These are phyloP conservation scores for Exophiala viscosa DNA, from an alignment of 2,329 filamentous ascomycete species.

Conservation along the genomic window DNA sequence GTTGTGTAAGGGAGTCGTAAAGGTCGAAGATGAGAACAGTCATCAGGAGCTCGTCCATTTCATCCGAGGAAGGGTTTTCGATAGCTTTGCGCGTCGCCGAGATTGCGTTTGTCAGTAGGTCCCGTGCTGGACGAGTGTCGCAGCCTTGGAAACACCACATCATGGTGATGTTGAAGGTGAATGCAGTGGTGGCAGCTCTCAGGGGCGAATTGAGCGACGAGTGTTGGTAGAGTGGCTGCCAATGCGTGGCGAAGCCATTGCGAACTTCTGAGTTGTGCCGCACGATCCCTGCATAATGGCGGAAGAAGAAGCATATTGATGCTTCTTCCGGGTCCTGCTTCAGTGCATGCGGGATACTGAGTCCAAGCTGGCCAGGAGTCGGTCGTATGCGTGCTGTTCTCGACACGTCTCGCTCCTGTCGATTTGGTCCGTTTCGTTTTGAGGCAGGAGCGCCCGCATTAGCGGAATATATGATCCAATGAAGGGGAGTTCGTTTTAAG, in stretches of 20 bases:
- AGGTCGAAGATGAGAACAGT: slow-evolving; percentile 28
- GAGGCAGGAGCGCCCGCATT: neutral
- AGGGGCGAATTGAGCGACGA: slow-evolving; percentile 21
- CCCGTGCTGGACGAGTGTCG: slow-evolving; percentile 18
- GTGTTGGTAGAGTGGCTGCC: slow-evolving; percentile 24
- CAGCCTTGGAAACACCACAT: slow-evolving; percentile 25
- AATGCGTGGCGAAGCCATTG: slow-evolving; percentile 21
- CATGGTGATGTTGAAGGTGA: slow-evolving; percentile 28
- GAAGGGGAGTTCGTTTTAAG: slow-evolving; percentile 5
- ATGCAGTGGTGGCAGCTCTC: slow-evolving; percentile 24
- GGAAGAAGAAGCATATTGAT: slow-evolving; percentile 28
- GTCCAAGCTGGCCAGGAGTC: neutral
- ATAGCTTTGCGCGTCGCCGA: slow-evolving; percentile 22
- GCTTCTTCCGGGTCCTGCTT: slow-evolving; percentile 19
- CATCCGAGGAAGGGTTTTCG: slow-evolving; percentile 14
- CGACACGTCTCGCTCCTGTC: neutral
- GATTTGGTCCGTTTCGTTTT: neutral
- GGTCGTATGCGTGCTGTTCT: neutral
- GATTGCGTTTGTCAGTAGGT: slow-evolving; percentile 23
- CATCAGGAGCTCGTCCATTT: slow-evolving; percentile 26
- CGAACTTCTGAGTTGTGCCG: slow-evolving; percentile 12
- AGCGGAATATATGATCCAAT: slow-evolving; percentile 21
- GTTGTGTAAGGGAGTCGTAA: slow-evolving; percentile 25
- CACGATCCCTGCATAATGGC: slow-evolving; percentile 18
- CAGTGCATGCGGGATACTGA: slow-evolving; percentile 16